These are phyloP conservation scores for Lachancea mirantina DNA, from an alignment of 805 yeast genomes.

Conservation along the genomic window DNA sequence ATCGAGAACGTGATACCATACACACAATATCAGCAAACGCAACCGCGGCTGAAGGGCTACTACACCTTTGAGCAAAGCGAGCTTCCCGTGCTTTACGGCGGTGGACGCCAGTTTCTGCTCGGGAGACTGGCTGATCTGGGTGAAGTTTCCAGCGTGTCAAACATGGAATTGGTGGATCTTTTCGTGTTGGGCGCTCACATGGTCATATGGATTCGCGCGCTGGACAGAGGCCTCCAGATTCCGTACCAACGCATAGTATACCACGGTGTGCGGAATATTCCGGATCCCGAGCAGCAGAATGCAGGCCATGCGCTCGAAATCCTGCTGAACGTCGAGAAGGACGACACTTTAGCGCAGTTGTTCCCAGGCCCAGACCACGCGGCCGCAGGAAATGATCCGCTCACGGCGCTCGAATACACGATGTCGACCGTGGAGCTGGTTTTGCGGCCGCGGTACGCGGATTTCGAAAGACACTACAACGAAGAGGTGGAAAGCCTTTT, in stretches of 20 bases:
- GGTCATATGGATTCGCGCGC: constrained; percentile 34
- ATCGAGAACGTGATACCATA: constrained; percentile 33
- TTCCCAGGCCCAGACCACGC: constrained; percentile 14
- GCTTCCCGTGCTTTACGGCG: constrained; percentile 34
- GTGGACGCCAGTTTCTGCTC: constrained; percentile 34
- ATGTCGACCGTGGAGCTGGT: constrained; percentile 27
- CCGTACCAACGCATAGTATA: constrained; percentile 29
- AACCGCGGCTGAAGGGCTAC: constrained; percentile 20
- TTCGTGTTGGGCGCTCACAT: constrained; percentile 34
- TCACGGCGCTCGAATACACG: constrained; percentile 5
- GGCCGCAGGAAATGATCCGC: background rate
- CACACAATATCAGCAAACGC: constrained; percentile 24
- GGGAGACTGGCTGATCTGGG: constrained; percentile 13
- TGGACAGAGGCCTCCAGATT: constrained; percentile 33
- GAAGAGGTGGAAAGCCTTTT: constrained; percentile 32
- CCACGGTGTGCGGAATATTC: constrained; percentile 23
- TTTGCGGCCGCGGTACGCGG: constrained; percentile 33
- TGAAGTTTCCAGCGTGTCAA: constrained; percentile 4
- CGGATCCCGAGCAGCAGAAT: constrained; percentile 5
- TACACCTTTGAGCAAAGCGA: constrained; percentile 16
- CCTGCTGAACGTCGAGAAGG: constrained; percentile 24
- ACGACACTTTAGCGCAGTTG: constrained; percentile 17
- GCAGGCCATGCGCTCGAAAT: constrained; percentile 27
- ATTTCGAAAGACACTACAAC: constrained; percentile 33
- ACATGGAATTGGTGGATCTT: constrained; percentile 27